Base-by-base conservation (phyloP, 495 filamentous ascomycete genomes). In the Penicillium flavigenum region DNA sequence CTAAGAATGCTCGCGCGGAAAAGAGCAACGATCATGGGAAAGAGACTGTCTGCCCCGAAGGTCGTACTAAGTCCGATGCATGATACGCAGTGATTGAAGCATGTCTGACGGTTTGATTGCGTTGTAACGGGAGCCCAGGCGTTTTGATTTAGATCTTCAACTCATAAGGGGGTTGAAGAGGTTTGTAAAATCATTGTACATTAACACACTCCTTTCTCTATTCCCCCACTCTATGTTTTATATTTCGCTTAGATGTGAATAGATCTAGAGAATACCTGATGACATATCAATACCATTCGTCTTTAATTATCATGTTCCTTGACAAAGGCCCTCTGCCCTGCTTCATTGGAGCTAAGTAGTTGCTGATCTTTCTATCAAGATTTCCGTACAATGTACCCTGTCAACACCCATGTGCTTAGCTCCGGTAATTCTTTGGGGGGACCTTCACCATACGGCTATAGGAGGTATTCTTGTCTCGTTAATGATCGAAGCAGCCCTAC, bases 121-220 rank as follows among this genome's bases (percentile, higher is more conserved):
- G 8, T n/a, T 26, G 12, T 8, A 34, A 45, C 8, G 16, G 16
- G n/a, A 31, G 38, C 50, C 19, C 10, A 43, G 65, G 64, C 59
- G 59, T 63, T 63, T 24, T 12, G 27, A 32, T 51, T 58, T 27
- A 47, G 38, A 53, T 32, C 27, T 31, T 26, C 36, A 57, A 34
- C 51, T 32, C 22, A n/a, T n/a, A 54, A 54, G 14, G 41, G 47
- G 32, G 46, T 51, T 56, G 51, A 43, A 60, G 46, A 27, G 50
- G 12, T 16, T 16, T 54, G 27, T 48, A 53, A 53, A 27, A 56
- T 41, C 44, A 45, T 39, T 62, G 56, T 65, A 67, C 46, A 54
- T 59, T 66, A 63, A 14, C 51, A 55, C 17, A 46, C 32, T 58
- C 57, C 54, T 59, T 55, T 22, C 63, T 64, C 56, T 54, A 57